Percentiles rank a stretch among this genome's conserved stretches.
Evolutionary conservation across 2,329 filamentous ascomycete species (phyloP).

Genomic region (Colletotrichum falcatum): DNA sequence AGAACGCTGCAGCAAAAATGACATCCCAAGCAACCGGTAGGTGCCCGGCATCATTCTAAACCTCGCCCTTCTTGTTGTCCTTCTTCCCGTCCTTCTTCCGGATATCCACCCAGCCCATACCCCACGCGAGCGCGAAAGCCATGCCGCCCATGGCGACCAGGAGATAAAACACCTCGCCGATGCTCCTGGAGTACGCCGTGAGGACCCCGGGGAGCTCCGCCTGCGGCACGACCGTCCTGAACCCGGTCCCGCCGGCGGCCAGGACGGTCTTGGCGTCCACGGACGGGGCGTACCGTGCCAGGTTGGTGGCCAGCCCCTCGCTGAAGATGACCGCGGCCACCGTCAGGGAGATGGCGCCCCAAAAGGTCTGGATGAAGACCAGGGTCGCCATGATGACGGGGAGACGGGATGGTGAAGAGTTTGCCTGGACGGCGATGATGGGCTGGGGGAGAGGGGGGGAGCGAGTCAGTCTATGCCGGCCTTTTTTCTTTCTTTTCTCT

Average conservation of each 20-base stretch:
- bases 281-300: conserved; percentile 45
- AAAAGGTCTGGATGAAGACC: conserved; percentile 57
- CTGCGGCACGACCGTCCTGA: conserved; percentile 49
- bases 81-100: conserved; percentile 49
- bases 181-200: conserved; percentile 54
- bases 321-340: conserved; percentile 43
- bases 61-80: conserved; percentile 9
- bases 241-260: conserved; percentile 56
- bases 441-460: conserved; percentile 12
- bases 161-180: conserved; percentile 48
- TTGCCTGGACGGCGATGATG: conserved; percentile 48
- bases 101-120: conserved; percentile 61
- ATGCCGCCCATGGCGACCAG: conserved; percentile 48
- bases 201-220: conserved; percentile 52
- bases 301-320: conserved; percentile 8
- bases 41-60: neutral
- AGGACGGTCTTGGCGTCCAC: conserved; percentile 51
- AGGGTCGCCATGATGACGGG: conserved; percentile 48
- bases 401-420: conserved; percentile 43
- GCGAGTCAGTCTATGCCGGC: neutral
- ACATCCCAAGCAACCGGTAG: neutral
- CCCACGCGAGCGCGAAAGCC: conserved; percentile 53
- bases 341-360: conserved; percentile 61
- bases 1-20: neutral
- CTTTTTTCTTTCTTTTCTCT: neutral